Percentiles rank a stretch among this genome's conserved stretches.
Conservation (phyloP, 2,329 filamentous ascomycete genomes). For the Ophiobolus disseminans region DNA sequence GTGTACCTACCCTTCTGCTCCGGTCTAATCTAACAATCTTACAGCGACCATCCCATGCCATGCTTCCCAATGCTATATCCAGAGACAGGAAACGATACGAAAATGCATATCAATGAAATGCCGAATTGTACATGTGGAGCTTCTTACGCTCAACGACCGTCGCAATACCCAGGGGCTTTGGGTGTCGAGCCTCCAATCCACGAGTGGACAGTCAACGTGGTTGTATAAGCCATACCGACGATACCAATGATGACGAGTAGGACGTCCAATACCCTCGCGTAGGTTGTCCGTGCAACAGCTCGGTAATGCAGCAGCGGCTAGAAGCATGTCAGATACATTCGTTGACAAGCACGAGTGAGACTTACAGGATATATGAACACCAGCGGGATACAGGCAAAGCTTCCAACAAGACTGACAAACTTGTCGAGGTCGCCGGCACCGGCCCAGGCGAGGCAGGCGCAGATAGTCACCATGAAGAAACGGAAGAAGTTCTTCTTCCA, state of each 20-base stretch:
- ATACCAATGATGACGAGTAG: slow-evolving; percentile 81
- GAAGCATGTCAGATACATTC: slow-evolving; percentile 40
- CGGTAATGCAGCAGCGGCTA: slow-evolving; percentile 90
- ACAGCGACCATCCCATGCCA: not conserved
- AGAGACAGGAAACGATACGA: slow-evolving; percentile 7
- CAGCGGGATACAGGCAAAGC: slow-evolving; percentile 95
- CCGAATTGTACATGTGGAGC: not conserved
- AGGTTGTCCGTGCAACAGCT: slow-evolving; percentile 73
- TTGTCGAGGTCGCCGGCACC: slow-evolving; percentile 95
- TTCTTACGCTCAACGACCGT: slow-evolving; percentile 42
- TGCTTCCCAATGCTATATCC: not conserved
- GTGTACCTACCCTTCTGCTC: not conserved
- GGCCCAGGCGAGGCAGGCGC: slow-evolving; percentile 86
- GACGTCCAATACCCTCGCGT: slow-evolving; percentile 76
- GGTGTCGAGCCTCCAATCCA: slow-evolving; percentile 72
- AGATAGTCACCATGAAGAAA: slow-evolving; percentile 88
- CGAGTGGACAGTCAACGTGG: slow-evolving; percentile 81
- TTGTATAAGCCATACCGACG: slow-evolving; percentile 91
- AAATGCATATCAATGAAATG: slow-evolving; percentile 6
- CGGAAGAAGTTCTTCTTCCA: slow-evolving; percentile 99
- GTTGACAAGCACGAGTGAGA: slow-evolving; percentile 30
- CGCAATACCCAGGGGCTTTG: slow-evolving; percentile 69
- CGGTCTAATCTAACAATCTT: not conserved
- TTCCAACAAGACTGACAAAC: slow-evolving; percentile 94
- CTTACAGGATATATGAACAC: slow-evolving; percentile 98